Percentiles rank a stretch among this genome's conserved stretches.
These are phyloP conservation scores for Talaromyces wortmannii DNA, from an alignment of 495 filamentous ascomycete genomes.

Conservation along the genomic window DNA sequence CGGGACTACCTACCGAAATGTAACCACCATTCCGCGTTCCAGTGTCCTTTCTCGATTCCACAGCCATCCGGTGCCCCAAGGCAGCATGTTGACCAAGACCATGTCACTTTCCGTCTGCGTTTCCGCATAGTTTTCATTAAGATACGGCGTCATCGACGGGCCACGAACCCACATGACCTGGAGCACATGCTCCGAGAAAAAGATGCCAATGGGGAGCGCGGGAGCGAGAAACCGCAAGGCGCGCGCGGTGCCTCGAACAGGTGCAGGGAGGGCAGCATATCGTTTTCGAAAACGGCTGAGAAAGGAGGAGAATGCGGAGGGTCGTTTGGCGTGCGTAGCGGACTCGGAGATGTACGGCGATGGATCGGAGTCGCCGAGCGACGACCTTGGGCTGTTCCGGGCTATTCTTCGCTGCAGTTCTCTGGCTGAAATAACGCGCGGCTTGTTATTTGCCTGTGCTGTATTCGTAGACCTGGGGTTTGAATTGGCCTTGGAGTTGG, in stretches of 20 bases:
- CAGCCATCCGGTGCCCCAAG: slow-evolving; percentile 18
- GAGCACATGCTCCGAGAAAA: slow-evolving; percentile 56
- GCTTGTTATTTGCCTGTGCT: not conserved
- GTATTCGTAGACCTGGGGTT: not conserved
- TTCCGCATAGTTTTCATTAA: slow-evolving; percentile 58
- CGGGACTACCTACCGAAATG: slow-evolving; percentile 35
- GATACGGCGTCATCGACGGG: slow-evolving; percentile 69
- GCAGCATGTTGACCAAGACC: slow-evolving; percentile 42
- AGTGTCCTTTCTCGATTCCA: slow-evolving; percentile 35
- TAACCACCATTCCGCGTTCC: slow-evolving; percentile 47
- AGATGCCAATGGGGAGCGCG: slow-evolving; percentile 56
- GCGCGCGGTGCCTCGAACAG: slow-evolving; percentile 20
- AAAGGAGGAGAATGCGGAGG: slow-evolving; percentile 9
- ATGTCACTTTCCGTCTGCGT: slow-evolving; percentile 45
- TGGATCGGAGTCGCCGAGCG: not conserved
- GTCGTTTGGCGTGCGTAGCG: not conserved
- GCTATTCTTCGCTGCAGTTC: not conserved
- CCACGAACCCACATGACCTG: slow-evolving; percentile 59
- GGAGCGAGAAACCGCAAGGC: slow-evolving; percentile 47
- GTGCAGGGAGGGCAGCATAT: slow-evolving; percentile 24
- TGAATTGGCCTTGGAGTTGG: slow-evolving; percentile 1
- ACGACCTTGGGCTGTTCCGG: not conserved
- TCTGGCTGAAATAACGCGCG: not conserved
- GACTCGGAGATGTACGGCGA: not conserved
- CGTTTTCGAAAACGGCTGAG: slow-evolving; percentile 22